These are phyloP conservation scores for Starmerella apicola DNA, from an alignment of 805 yeast species.

Conservation along the genomic window DNA sequence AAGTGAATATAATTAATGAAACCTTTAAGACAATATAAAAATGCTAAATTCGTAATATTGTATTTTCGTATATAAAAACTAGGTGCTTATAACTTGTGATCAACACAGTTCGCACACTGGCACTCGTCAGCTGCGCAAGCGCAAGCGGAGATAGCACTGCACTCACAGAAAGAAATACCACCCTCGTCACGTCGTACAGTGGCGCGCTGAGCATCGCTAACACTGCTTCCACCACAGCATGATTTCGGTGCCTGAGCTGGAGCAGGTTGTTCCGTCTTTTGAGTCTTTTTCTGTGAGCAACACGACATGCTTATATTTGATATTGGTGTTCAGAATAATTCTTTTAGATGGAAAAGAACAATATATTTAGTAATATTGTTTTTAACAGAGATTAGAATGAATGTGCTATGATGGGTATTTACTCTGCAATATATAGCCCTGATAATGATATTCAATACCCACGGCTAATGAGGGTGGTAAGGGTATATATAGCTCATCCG, in stretches of 20 bases:
- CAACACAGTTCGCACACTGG: conserved; percentile 15
- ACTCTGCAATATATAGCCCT: too few species aligned
- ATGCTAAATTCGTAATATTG: background rate
- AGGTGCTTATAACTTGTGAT: conserved; percentile 13
- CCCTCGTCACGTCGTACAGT: conserved; percentile 12
- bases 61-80: background rate
- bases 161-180: conserved; percentile 16
- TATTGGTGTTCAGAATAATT: too few species aligned
- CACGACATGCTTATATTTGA: too few species aligned
- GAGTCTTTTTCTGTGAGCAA: conserved; percentile 12
- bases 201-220: background rate
- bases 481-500: too few species aligned
- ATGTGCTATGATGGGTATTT: too few species aligned
- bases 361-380: too few species aligned
- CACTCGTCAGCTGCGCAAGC: conserved; percentile 15
- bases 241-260: background rate
- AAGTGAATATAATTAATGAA: too few species aligned
- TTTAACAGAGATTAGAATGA: too few species aligned
- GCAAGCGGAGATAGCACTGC: conserved; percentile 13
- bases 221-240: conserved; percentile 6
- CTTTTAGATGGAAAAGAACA: too few species aligned
- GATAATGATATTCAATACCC: too few species aligned
- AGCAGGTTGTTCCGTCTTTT: background rate
- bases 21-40: too few species aligned
- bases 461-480: too few species aligned